phyloP scores from a whole-genome alignment of 768 basidiomycete genomes.

The Mycena indigotica region DNA sequence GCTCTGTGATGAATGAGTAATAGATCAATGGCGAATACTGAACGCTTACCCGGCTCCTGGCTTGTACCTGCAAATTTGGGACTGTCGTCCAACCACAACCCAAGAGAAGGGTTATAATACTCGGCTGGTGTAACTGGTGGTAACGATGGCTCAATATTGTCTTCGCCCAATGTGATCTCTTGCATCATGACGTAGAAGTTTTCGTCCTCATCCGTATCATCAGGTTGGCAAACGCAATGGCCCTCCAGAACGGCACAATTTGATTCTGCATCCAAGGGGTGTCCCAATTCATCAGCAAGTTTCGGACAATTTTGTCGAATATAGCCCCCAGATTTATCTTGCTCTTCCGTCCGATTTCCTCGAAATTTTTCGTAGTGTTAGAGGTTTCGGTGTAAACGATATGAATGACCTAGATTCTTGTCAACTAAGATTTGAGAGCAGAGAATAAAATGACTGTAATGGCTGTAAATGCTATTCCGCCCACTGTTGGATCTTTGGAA shows the following conservation, averaged over 20 bases:
- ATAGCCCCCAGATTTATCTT: neutral
- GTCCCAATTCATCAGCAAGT: neutral
- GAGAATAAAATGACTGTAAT: neutral
- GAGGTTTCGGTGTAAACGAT: too few relatives aligned
- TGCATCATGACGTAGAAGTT: neutral
- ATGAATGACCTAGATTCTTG: neutral
- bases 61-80: too few relatives aligned
- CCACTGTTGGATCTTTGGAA: neutral
- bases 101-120: too few relatives aligned
- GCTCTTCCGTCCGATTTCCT: neutral
- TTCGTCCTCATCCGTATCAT: neutral
- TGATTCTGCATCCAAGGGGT: neutral
- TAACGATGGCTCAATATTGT: too few relatives aligned
- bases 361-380: neutral
- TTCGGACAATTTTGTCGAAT: neutral
- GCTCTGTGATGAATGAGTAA: too few relatives aligned
- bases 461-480: neutral
- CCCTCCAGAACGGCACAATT: neutral
- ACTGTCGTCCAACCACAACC: too few relatives aligned
- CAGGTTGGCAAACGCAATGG: neutral
- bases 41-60: too few relatives aligned
- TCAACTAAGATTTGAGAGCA: neutral
- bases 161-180: neutral
- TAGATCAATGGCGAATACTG: too few relatives aligned
- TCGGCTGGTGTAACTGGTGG: too few relatives aligned